phyloP scores from a whole-genome alignment of 2,329 filamentous ascomycete species.

The Fusarium guadeloupense region DNA sequence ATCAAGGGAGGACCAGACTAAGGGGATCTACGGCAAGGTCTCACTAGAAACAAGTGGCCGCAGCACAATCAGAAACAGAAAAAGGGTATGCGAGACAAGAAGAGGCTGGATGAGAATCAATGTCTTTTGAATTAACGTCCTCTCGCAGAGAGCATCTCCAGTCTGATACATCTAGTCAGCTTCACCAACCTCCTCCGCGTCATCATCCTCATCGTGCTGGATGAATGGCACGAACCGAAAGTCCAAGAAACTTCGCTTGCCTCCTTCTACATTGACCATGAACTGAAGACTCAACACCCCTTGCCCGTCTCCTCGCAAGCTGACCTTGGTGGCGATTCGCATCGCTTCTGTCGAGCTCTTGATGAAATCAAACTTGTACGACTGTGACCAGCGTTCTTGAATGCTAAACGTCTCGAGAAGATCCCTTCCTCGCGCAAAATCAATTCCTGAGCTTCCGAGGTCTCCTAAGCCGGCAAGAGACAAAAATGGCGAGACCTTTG shows the following conservation, averaged over 20 bases:
- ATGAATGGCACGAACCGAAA: conserved; percentile 82
- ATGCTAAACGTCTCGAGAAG: conserved; percentile 81
- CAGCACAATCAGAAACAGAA: background rate
- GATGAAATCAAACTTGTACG: conserved; percentile 87
- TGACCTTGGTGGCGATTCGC: conserved; percentile 91
- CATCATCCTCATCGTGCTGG: conserved; percentile 63
- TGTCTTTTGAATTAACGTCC: conserved; percentile 4
- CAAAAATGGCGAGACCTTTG: conserved; percentile 73
- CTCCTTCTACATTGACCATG: conserved; percentile 86
- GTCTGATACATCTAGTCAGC: conserved; percentile 9
- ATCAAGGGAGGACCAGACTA: conserved; percentile 24
- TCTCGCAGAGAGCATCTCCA: background rate
- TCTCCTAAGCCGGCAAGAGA: conserved; percentile 72
- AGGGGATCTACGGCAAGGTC: background rate
- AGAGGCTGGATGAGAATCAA: background rate
- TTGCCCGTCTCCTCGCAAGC: conserved; percentile 84
- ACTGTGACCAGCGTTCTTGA: conserved; percentile 67
- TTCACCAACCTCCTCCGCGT: conserved; percentile 25
- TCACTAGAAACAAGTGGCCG: background rate
- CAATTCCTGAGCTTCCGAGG: conserved; percentile 70
- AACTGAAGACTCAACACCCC: conserved; percentile 95
- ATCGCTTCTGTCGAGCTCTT: conserved; percentile 91
- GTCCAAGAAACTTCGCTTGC: conserved; percentile 77
- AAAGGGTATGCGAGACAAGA: background rate
- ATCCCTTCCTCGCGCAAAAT: conserved; percentile 70